Evolutionary conservation across 768 basidiomycete species (phyloP).

Genomic region (Auriscalpium vulgare): DNA sequence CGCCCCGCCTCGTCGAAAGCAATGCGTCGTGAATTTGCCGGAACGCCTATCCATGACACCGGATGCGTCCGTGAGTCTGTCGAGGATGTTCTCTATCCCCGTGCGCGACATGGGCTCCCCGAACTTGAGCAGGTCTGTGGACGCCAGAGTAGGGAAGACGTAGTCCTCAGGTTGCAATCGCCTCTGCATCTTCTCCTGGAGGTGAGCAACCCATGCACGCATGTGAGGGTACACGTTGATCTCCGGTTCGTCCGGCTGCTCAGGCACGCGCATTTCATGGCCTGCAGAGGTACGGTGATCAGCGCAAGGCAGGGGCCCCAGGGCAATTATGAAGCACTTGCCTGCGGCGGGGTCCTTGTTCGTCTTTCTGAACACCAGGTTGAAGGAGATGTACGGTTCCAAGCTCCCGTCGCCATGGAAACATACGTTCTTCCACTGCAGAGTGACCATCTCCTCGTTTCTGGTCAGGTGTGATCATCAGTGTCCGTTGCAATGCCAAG

Average conservation of each 20-base stretch:
- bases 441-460: not conserved
- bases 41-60: not conserved
- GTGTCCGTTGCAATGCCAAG: not conserved
- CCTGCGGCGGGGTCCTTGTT: not conserved
- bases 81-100: not conserved
- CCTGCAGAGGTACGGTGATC: not conserved
- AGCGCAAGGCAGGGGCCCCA: no score
- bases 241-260: not conserved
- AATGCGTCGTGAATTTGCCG: not conserved
- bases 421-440: not conserved
- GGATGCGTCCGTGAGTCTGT: not conserved
- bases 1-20: not conserved
- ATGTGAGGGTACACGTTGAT: not conserved
- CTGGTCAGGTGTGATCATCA: not conserved
- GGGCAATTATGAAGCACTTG: no score
- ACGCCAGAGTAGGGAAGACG: not conserved
- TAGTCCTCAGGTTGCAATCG: not conserved
- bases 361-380: not conserved
- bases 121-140: not conserved
- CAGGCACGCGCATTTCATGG: not conserved
- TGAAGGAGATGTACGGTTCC: not conserved
- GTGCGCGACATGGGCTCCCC: not conserved
- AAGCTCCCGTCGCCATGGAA: not conserved
- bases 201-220: not conserved
- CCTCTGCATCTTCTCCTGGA: not conserved